A percentile compares a stretch with the other conserved stretches of the same genome.
Evolutionary conservation across 2,329 filamentous ascomycete species (phyloP).

Genomic region (Fusarium subtropicale): DNA sequence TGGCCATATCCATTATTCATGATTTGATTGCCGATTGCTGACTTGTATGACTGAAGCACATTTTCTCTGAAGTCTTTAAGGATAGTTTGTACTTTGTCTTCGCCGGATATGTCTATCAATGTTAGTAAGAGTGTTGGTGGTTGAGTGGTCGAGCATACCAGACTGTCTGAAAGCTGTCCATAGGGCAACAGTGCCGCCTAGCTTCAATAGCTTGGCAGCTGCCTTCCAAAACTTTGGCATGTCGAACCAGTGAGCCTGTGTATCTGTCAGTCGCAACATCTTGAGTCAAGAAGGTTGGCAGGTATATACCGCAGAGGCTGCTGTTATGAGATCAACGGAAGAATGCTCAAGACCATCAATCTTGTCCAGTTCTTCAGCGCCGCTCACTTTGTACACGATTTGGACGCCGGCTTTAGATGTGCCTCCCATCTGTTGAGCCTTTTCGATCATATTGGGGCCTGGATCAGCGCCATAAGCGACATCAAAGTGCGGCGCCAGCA

Average conservation of each 20-base stretch:
- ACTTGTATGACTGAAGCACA: background rate
- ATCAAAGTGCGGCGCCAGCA: slow-evolving; percentile 10
- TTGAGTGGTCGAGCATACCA: accelerated
- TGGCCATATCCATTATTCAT: slow-evolving; percentile 4
- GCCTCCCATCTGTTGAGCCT: background rate
- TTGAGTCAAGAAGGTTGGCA: accelerated
- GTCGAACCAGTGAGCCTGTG: slow-evolving; percentile 11
- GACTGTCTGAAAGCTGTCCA: slow-evolving; percentile 4
- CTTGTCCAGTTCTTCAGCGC: slow-evolving; percentile 4
- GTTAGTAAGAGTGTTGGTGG: accelerated
- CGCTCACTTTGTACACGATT: background rate
- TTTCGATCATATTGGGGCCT: background rate
- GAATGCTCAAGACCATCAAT: background rate
- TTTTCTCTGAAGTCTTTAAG: background rate
- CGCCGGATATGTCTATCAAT: background rate
- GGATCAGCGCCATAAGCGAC: slow-evolving; percentile 2
- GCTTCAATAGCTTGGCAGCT: slow-evolving; percentile 7
- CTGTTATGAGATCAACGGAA: slow-evolving; percentile 15
- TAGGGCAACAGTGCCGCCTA: slow-evolving; percentile 9
- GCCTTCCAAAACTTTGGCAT: slow-evolving; percentile 16
- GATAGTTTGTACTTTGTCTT: background rate
- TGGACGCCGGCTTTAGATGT: accelerated
- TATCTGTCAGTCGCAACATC: accelerated
- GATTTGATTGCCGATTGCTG: background rate
- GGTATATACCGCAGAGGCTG: background rate